Base-by-base conservation (phyloP, 305 asterid genomes). In the Rubia balearica region DNA sequence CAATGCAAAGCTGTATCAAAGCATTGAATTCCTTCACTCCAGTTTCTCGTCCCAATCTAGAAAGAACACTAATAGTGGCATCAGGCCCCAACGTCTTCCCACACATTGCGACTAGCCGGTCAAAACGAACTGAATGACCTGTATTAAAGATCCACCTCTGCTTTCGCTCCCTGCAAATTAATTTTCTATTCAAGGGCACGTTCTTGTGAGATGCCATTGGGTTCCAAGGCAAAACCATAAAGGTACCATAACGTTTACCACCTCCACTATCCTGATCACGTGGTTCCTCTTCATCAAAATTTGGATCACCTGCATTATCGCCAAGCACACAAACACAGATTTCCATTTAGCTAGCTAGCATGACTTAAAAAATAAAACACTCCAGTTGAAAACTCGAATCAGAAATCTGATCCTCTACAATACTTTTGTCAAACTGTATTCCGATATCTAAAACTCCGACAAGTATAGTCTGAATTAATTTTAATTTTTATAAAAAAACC, bases 21-120 rank as follows among this genome's bases (percentile, higher is more conserved):
- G 86, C 71, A 74, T 80, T 85, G 77, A 75, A 89, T 64, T 94
- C 96, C 57, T 85, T 85, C 60, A 76, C 69, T 73, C 95, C 91
- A 73, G 89, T 80, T 76, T 79, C 87, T 55, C 75, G 74, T 74
- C 91, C 89, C 81, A 91, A 74, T 79, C 70, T 89, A 75, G 81
- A 86, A 82, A 89, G 85, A 60, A 89, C 61, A 33, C 73, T 74
- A 69, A 85, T 76, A 46, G 90, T 70, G 69, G 78, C 49, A 68
- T 83, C 88, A 60, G 94, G 22, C 68, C 96, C 96, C 73, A 89
- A 77, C 80, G 68, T 88, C 68, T 65, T 40, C 69, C 84, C 93
- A 79, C 95, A 85, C 81, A 71, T 75, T 13, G 73, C 65, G 66
- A 86, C 81, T 81, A 88, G 69, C 75, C 56, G 69, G 42, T 69